Percentiles rank a stretch among this genome's conserved stretches.
Evolutionary conservation across 2,329 filamentous ascomycete genomes (phyloP).

Genomic region (Tricladium varicosporioides): DNA sequence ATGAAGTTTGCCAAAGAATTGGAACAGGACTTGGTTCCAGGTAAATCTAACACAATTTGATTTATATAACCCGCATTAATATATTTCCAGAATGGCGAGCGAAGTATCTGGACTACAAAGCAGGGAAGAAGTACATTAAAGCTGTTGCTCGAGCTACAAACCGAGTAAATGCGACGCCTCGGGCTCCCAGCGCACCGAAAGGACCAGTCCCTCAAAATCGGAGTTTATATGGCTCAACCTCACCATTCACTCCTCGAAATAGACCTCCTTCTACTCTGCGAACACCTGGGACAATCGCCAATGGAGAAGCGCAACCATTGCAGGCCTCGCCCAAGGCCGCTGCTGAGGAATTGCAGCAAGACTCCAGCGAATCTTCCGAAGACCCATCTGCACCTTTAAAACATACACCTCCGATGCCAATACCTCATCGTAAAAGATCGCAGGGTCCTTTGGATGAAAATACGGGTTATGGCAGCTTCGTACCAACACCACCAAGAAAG

Average conservation of each 20-base stretch:
- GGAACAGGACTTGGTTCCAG: constrained; percentile 83
- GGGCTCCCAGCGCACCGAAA: constrained; percentile 12
- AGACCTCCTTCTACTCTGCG: constrained; percentile 8
- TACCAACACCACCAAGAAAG: constrained; percentile 48
- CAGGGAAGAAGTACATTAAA: constrained; percentile 92
- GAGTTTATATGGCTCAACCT: constrained; percentile 27
- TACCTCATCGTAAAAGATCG: constrained; percentile 27
- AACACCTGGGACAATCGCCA: constrained; percentile 3
- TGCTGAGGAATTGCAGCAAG: constrained; percentile 22
- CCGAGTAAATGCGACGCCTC: constrained; percentile 55
- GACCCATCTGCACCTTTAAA: constrained; percentile 14
- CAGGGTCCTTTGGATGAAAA: constrained; percentile 2
- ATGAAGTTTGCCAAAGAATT: constrained; percentile 77
- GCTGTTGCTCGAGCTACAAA: constrained; percentile 71
- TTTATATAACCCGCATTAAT: neutral
- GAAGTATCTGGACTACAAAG: constrained; percentile 95
- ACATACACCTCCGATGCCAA: constrained; percentile 36
- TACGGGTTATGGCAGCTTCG: constrained; percentile 62
- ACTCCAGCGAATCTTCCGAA: constrained; percentile 19
- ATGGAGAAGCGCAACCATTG: constrained; percentile 15
- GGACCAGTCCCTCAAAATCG: constrained; percentile 11
- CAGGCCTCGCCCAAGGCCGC: constrained; percentile 22
- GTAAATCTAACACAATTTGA: constrained; percentile 38
- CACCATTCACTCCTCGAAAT: constrained; percentile 8
- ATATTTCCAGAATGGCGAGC: constrained; percentile 72